Evolutionary conservation across 495 filamentous ascomycete species (phyloP), one percentile per base, ranked within the genome.

Genomic region (Lophiotrema nucula): DNA sequence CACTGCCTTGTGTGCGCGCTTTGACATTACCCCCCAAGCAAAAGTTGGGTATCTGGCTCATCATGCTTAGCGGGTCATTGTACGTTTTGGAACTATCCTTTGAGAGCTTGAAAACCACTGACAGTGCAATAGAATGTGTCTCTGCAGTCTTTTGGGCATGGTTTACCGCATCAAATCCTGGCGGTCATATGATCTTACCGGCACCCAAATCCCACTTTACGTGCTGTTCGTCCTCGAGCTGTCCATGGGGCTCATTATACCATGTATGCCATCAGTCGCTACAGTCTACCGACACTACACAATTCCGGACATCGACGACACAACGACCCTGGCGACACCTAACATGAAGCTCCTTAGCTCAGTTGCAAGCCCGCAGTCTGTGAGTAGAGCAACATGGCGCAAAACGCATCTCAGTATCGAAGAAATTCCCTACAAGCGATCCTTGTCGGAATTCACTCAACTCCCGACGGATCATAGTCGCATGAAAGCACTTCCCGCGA

Each of bases 321-420:
- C 39, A 26, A 38, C 35, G 15, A 62, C 44, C 2, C n/a, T 62
- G 11, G 44, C 26, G 4, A 55, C 58, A 8, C 52, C 58, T 10
- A 51, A 54, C 24, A 62, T 42, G 42, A 25, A 38, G 16, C 16
- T 33, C 2, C 8, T 45, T 16, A 56, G 51, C 37, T 37, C 58
- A 10, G 19, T 56, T 26, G 45, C 58, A 2, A 28, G 24, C 18
- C 50, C 44, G 25, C 25, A 44, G 18, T 4, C 51, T 10, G 26
- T 6, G 16, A 56, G 45, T 24, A 25, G 45, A 24, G 49, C 49
- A 18, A 55, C 58, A 8, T 56, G 51, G 52, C 58, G 52, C 37
- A 62, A 62, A 39, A 62, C 51, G 2, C 58, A 56, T 39, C 41
- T 48, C 26, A 52, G 41, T 45, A 51, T 62, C 26, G 58, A 62